A percentile compares a stretch with the other conserved stretches of the same genome.
phyloP scores from a whole-genome alignment of 2,329 filamentous ascomycete genomes.

The Epichloe coenophiala region DNA sequence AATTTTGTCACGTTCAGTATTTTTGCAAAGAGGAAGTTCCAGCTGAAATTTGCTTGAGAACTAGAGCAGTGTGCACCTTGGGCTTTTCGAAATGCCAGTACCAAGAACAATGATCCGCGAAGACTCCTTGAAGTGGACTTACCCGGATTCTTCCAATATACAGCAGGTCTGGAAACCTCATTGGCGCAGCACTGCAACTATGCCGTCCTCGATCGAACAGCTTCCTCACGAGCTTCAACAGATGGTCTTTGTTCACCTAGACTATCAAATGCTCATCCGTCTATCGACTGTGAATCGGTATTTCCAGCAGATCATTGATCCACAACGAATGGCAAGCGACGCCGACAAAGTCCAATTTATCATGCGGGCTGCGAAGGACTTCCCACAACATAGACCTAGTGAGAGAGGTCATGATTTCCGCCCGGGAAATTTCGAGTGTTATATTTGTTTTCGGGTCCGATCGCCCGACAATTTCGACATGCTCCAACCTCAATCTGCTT shows the following conservation, averaged over 20 bases:
- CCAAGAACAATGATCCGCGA: slow-evolving; percentile 2
- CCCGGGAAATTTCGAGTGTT: slow-evolving; percentile 29
- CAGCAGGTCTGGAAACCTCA: slow-evolving; percentile 1
- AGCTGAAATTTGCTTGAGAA: not conserved
- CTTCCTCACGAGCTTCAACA: slow-evolving; percentile 21
- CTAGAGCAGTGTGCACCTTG: not conserved
- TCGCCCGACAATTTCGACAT: slow-evolving; percentile 25
- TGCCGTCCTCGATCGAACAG: slow-evolving; percentile 18
- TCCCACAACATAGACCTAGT: slow-evolving; percentile 25
- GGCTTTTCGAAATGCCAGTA: not conserved
- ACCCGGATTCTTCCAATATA: not conserved
- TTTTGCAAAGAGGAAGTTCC: not conserved
- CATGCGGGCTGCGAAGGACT: slow-evolving; percentile 27
- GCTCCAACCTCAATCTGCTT: slow-evolving; percentile 19
- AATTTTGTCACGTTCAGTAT: not conserved
- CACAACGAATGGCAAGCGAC: slow-evolving; percentile 20
- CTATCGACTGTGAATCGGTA: slow-evolving; percentile 23
- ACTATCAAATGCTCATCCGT: slow-evolving; percentile 27
- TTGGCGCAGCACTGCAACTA: slow-evolving; percentile 4
- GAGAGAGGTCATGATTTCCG: slow-evolving; percentile 23
- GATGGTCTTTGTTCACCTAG: slow-evolving; percentile 21
- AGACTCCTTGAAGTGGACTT: slow-evolving; percentile 6
- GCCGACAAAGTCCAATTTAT: slow-evolving; percentile 26
- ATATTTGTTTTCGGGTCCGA: slow-evolving; percentile 28
- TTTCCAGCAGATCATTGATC: slow-evolving; percentile 20